phyloP scores from a whole-genome alignment of 1,284 basidiomycete species.

The Chalciporus piperatoides region DNA sequence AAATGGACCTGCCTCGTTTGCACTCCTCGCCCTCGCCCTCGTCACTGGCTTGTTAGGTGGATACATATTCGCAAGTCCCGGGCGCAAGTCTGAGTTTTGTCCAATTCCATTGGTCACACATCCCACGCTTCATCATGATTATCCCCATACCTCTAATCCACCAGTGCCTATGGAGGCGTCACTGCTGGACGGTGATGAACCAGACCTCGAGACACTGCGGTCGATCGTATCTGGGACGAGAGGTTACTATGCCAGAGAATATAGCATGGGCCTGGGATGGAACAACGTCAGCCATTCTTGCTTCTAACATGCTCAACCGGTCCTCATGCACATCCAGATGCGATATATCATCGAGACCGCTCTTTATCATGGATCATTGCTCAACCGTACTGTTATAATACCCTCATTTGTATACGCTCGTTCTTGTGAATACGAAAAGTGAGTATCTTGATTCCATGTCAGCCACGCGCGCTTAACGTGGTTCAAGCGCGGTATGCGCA shows the following conservation, averaged over 20 bases:
- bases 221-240: constrained; percentile 22
- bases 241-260: constrained; percentile 34
- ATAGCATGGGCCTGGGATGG: constrained; percentile 32
- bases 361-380: constrained; percentile 36
- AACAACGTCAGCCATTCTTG: constrained; percentile 27
- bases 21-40: constrained; percentile 22
- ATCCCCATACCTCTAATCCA: neutral
- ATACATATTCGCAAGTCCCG: constrained; percentile 21
- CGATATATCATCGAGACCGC: constrained; percentile 42
- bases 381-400: constrained; percentile 38
- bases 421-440: constrained; percentile 38
- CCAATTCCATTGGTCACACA: constrained; percentile 16
- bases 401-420: constrained; percentile 41
- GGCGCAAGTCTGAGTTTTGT: constrained; percentile 19
- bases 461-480: neutral
- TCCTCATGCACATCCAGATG: constrained; percentile 28
- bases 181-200: constrained; percentile 19
- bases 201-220: constrained; percentile 23
- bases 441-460: constrained; percentile 6
- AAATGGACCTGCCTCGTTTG: constrained; percentile 15
- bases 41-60: constrained; percentile 28
- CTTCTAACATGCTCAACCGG: neutral
- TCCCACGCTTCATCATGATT: neutral
- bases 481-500: constrained; percentile 29
- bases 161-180: constrained; percentile 1